Conservation (phyloP, 2,329 filamentous ascomycete species). For the Nothophoma quercina region DNA sequence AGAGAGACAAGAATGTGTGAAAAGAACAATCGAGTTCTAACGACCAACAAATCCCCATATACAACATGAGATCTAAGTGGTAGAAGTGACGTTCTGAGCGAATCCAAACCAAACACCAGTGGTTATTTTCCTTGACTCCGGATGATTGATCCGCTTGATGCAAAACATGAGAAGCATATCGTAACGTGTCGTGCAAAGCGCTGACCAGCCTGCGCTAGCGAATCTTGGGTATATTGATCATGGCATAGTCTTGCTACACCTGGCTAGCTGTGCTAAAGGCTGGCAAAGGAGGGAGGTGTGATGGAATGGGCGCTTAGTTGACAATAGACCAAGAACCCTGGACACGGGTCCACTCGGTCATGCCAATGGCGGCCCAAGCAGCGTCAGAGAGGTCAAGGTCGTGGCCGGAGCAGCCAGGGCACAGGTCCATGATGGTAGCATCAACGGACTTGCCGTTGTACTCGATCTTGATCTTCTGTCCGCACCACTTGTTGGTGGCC, state of each 20-base stretch:
- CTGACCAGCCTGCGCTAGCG: conserved; percentile 51
- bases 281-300: conserved; percentile 24
- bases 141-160: conserved; percentile 33
- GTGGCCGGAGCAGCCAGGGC: conserved; percentile 42
- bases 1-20: conserved; percentile 41
- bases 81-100: conserved; percentile 18
- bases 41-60: conserved; percentile 27
- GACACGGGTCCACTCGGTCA: conserved; percentile 33
- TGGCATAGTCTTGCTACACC: conserved; percentile 21
- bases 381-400: conserved; percentile 43
- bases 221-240: conserved; percentile 42
- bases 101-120: conserved; percentile 23
- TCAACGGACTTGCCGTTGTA: conserved; percentile 39
- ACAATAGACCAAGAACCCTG: conserved; percentile 36
- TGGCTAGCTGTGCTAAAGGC: conserved; percentile 33
- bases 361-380: conserved; percentile 40
- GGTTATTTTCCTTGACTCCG: conserved; percentile 31
- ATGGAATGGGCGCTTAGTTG: conserved; percentile 26
- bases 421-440: conserved; percentile 45
- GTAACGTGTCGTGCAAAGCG: conserved; percentile 51
- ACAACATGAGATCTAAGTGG: conserved; percentile 29
- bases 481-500: conserved; percentile 46
- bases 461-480: conserved; percentile 41
- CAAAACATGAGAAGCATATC: conserved; percentile 32
- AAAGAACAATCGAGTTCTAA: conserved; percentile 12